These are phyloP conservation scores for Mucor indicus DNA, from an alignment of 371 early-diverging fungal genomes.

Conservation along the genomic window DNA sequence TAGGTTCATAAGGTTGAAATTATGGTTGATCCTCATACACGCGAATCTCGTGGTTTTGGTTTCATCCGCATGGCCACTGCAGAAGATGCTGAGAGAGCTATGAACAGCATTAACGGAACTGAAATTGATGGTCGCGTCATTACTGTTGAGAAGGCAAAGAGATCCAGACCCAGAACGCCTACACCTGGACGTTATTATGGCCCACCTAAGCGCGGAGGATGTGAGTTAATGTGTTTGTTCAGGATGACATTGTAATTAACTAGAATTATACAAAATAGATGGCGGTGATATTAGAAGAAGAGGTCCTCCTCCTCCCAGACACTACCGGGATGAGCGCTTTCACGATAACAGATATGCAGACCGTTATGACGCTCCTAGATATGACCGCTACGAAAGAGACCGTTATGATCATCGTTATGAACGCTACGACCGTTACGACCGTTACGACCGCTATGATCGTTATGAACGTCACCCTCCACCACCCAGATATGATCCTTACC, in stretches of 20 bases:
- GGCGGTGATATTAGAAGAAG: constrained; percentile 29
- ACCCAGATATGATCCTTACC: constrained; percentile 53
- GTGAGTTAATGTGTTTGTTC: no score
- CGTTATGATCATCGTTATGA: constrained; percentile 55
- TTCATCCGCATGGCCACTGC: constrained; percentile 75
- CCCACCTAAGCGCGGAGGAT: constrained; percentile 63
- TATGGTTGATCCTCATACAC: constrained; percentile 80
- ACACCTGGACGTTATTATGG: constrained; percentile 89
- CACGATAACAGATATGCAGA: constrained; percentile 55
- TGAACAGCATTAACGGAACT: constrained; percentile 54
- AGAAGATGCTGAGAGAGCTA: constrained; percentile 76
- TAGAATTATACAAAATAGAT: background rate
- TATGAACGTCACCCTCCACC: constrained; percentile 57
- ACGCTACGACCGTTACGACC: constrained; percentile 41
- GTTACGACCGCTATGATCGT: constrained; percentile 52
- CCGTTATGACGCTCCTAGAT: constrained; percentile 51
- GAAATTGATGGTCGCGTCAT: constrained; percentile 75
- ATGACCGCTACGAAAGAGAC: constrained; percentile 52
- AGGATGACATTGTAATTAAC: no score
- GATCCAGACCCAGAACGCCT: constrained; percentile 78
- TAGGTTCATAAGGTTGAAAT: constrained; percentile 71
- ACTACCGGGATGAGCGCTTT: no score
- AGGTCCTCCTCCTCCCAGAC: constrained; percentile 35
- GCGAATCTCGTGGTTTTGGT: constrained; percentile 82
- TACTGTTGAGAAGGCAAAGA: constrained; percentile 76